Conservation (phyloP, 768 basidiomycete genomes). For the Artomyces pyxidatus region DNA sequence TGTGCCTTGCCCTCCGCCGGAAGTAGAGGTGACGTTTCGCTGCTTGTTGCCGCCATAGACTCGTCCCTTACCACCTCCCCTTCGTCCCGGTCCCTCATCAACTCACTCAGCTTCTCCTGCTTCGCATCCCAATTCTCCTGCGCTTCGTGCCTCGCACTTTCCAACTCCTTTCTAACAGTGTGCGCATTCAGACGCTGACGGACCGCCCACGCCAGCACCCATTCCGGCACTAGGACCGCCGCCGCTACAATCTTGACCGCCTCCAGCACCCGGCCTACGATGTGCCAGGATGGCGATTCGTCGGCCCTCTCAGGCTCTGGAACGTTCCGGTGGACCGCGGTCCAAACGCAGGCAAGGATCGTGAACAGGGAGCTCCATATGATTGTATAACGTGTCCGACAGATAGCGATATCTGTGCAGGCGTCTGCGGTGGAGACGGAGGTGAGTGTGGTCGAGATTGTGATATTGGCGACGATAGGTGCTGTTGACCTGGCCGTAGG, state of each 20-base stretch:
- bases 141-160: background rate
- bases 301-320: constrained; percentile 15
- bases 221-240: background rate
- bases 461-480: too few relatives aligned
- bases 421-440: background rate
- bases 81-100: too few relatives aligned
- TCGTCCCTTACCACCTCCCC: background rate
- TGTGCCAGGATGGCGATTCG: too few relatives aligned
- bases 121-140: background rate
- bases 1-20: too few relatives aligned
- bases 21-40: too few relatives aligned
- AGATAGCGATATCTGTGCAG: background rate
- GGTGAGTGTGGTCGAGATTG: too few relatives aligned
- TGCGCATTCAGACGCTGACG: background rate
- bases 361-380: constrained; percentile 22
- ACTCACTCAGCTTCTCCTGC: too few relatives aligned
- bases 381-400: constrained; percentile 10
- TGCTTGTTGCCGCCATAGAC: too few relatives aligned
- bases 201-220: background rate
- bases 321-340: constrained; percentile 24
- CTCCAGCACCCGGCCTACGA: background rate
- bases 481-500: too few relatives aligned
- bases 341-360: constrained; percentile 25
- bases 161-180: background rate
- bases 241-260: background rate